Percentiles rank a stretch among this genome's conserved stretches.
Conservation (phyloP, 495 filamentous ascomycete species). For the Annulohypoxylon nitens region DNA sequence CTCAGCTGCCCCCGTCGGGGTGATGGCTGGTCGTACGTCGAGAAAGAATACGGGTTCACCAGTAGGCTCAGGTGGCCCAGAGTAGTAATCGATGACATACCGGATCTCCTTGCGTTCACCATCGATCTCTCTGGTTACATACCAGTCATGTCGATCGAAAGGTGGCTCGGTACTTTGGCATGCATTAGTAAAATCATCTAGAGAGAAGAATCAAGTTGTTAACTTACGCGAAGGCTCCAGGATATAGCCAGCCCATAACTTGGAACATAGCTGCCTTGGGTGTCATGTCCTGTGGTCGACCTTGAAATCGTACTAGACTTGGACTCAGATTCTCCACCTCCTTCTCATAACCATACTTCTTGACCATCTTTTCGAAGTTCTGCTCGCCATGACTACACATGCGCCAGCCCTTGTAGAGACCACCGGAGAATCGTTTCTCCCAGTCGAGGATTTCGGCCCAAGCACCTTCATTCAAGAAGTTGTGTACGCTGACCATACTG, state of each 20-base stretch:
- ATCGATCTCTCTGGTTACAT: slow-evolving; percentile 76
- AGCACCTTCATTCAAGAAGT: slow-evolving; percentile 97
- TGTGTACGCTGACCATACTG: slow-evolving; percentile 96
- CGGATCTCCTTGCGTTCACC: slow-evolving; percentile 78
- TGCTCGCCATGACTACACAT: slow-evolving; percentile 80
- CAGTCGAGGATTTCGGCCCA: slow-evolving; percentile 94
- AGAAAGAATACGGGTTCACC: slow-evolving; percentile 97
- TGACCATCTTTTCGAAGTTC: slow-evolving; percentile 52
- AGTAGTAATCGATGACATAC: slow-evolving; percentile 99
- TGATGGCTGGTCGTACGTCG: slow-evolving; percentile 95
- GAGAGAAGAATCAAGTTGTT: neutral
- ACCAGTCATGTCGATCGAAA: slow-evolving; percentile 99
- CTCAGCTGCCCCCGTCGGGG: slow-evolving; percentile 85
- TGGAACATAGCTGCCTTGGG: slow-evolving; percentile 89
- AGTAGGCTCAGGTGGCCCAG: slow-evolving; percentile 83
- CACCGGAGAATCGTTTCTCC: slow-evolving; percentile 85
- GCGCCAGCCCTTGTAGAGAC: slow-evolving; percentile 77
- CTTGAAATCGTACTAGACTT: slow-evolving; percentile 85
- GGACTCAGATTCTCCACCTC: slow-evolving; percentile 65
- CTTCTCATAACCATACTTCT: slow-evolving; percentile 53
- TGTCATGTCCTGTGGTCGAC: slow-evolving; percentile 86
- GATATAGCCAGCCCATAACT: slow-evolving; percentile 80
- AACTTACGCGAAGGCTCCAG: slow-evolving; percentile 79
- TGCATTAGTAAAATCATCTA: slow-evolving; percentile 27
- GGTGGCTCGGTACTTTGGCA: slow-evolving; percentile 76